A percentile compares a stretch with the other conserved stretches of the same genome.
phyloP scores from a whole-genome alignment of 495 filamentous ascomycete species.

The Podospora appendiculata region DNA sequence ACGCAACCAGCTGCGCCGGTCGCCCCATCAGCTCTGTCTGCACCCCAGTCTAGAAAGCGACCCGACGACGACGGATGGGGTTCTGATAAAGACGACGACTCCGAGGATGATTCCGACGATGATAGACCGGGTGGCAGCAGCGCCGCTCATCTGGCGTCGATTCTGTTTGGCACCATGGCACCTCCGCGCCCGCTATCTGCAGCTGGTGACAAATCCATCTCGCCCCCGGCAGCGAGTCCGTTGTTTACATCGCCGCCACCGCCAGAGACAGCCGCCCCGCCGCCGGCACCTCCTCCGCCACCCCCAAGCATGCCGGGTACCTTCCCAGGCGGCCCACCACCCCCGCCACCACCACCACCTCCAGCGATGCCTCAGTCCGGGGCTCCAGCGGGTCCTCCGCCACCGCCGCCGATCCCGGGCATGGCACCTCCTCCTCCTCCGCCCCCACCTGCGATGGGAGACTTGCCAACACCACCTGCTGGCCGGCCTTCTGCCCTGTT shows the following conservation, averaged over 20 bases:
- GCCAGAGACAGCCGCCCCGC: constrained; percentile 29
- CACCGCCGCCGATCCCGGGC: constrained; percentile 38
- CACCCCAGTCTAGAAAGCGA: constrained; percentile 28
- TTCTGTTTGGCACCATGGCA: constrained; percentile 94
- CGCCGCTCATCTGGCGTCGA: constrained; percentile 85
- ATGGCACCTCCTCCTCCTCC: constrained; percentile 40
- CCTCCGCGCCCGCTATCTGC: constrained; percentile 84
- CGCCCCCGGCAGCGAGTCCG: constrained; percentile 24
- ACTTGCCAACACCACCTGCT: constrained; percentile 25
- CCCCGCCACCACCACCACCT: constrained; percentile 39
- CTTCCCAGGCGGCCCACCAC: constrained; percentile 20
- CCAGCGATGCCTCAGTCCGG: constrained; percentile 35
- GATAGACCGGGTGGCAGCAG: constrained; percentile 68
- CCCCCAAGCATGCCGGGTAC: constrained; percentile 29
- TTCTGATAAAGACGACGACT: constrained; percentile 70
- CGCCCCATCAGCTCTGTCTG: constrained; percentile 27
- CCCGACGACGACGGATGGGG: constrained; percentile 79
- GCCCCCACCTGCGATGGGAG: constrained; percentile 38
- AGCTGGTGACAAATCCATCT: constrained; percentile 55
- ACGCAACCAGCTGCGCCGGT: constrained; percentile 50
- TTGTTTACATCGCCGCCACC: constrained; percentile 32
- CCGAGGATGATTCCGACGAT: constrained; percentile 59
- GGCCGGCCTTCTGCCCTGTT: constrained; percentile 53
- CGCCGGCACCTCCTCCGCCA: constrained; percentile 25
- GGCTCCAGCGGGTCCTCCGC: constrained; percentile 31